Evolutionary conservation across 441 rosid genomes (phyloP), one percentile per base, ranked within the genome.

Genomic region (Rhodomyrtus psidioides): DNA sequence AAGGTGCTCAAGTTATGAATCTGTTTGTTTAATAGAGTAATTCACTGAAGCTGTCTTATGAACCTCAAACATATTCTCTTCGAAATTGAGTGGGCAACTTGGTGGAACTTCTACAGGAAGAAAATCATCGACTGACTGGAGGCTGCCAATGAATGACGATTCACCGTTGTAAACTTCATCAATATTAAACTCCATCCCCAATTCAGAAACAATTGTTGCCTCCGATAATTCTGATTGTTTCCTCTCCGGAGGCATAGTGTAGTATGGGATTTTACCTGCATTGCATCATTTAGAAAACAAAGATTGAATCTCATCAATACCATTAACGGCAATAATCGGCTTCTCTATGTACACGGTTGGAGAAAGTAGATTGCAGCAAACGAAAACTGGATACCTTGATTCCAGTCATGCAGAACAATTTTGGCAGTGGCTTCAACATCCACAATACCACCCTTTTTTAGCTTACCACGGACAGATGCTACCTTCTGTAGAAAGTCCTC

Each of bases 351-450:
- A 39, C 59, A 53, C 54, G 12, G 49, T 53, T 14, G 6, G 46
- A n/a, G 1, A 51, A 82, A 54, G 46, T 55, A n/a, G n/a, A n/a
- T n/a, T n/a, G n/a, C n/a, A n/a, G n/a, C n/a, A n/a, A n/a, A n/a
- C n/a, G n/a, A n/a, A n/a, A n/a, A n/a, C n/a, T n/a, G n/a, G n/a
- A n/a, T n/a, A 96, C 98, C 99, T 86, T 95, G 96, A 90, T 95
- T 97, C 99, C 99, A 97, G 90, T 97, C 99, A 62, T 93, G 99
- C 91, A 97, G 91, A 87, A 96, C 93, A 85, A 96, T 94, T 88
- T 96, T 94, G 27, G 99, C 98, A 82, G 98, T 92, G 83, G 98
- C 95, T 17, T 95, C 98, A 56, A 93, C 94, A 89, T 97, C 98
- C 83, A 94, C 94, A 83, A 95, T 85, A 86, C 99, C 99, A 87